Evolutionary conservation across 2,329 filamentous ascomycete species (phyloP).

Genomic region (Pseudonectria buxi): DNA sequence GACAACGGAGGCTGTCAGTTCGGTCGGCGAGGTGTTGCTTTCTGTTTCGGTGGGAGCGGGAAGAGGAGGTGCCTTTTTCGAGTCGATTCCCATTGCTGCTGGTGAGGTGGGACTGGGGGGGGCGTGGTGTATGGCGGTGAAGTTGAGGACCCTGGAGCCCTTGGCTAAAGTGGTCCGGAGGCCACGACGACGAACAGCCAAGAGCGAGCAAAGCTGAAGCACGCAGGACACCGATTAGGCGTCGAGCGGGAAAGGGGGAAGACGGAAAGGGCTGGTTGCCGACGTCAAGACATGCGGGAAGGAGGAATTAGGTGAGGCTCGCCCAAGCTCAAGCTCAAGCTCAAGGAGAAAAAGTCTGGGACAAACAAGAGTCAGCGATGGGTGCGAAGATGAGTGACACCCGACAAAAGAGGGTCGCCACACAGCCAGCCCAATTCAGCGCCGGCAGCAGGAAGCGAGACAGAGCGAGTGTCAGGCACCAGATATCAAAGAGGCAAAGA

Average conservation of each 20-base stretch:
- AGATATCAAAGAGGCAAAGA: too few relatives aligned
- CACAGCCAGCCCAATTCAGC: conserved; percentile 13
- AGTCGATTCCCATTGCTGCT: conserved; percentile 47
- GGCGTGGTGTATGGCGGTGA: not conserved
- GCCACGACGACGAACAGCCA: not conserved
- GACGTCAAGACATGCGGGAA: conserved; percentile 25
- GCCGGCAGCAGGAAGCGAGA: too few relatives aligned
- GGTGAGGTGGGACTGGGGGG: conserved; percentile 16
- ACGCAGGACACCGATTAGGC: conserved; percentile 4
- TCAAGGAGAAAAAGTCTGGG: conserved; percentile 17
- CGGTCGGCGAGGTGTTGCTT: conserved; percentile 54
- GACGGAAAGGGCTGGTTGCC: conserved; percentile 13
- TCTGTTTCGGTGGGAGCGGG: conserved; percentile 74
- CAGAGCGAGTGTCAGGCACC: too few relatives aligned
- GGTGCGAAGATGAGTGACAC: conserved; percentile 6
- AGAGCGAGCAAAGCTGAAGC: conserved; percentile 9
- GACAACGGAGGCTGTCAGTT: conserved; percentile 59
- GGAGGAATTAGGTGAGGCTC: conserved; percentile 11
- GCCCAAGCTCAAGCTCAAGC: conserved; percentile 7
- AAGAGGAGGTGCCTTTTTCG: conserved; percentile 56
- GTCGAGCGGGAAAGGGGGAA: conserved; percentile 10
- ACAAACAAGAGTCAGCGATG: conserved; percentile 12
- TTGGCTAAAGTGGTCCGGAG: too few relatives aligned
- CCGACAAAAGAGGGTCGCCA: conserved; percentile 6
- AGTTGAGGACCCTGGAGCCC: conserved; percentile 1